phyloP scores from a whole-genome alignment of 2,329 filamentous ascomycete genomes.

The Tolypocladium tundrense region DNA sequence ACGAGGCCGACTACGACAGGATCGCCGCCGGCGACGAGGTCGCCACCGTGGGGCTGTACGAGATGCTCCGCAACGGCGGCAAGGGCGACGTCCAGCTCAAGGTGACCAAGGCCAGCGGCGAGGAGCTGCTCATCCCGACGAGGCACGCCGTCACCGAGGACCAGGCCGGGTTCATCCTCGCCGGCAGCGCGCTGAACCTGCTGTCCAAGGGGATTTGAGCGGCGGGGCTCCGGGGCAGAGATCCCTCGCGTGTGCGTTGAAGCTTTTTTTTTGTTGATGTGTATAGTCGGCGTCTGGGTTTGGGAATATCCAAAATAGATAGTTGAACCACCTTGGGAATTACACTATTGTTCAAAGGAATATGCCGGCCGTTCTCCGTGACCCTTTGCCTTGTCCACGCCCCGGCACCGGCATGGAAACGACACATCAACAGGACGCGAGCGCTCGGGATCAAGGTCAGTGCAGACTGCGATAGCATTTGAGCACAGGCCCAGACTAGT shows the following conservation, averaged over 20 bases:
- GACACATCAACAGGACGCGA: not conserved
- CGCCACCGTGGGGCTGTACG: slow-evolving; percentile 69
- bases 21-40: slow-evolving; percentile 79
- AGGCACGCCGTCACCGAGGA: slow-evolving; percentile 82
- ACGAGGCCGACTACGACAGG: slow-evolving; percentile 79
- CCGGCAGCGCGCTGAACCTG: slow-evolving; percentile 87
- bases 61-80: slow-evolving; percentile 71
- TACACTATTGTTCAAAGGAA: not conserved
- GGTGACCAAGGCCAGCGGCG: slow-evolving; percentile 53
- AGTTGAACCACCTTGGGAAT: not conserved
- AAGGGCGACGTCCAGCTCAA: slow-evolving; percentile 62
- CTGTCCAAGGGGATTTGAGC: slow-evolving; percentile 49
- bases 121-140: slow-evolving; percentile 61
- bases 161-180: slow-evolving; percentile 85
- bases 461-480: not conserved
- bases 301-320: not conserved
- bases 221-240: too few species aligned
- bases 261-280: not conserved
- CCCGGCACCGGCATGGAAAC: not conserved
- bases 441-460: not conserved
- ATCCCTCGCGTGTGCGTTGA: not conserved
- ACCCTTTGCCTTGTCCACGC: not conserved
- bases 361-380: not conserved
- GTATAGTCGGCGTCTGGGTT: slow-evolving; percentile 2
- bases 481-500: not conserved